Percentiles rank a stretch among this genome's conserved stretches.
phyloP scores from a whole-genome alignment of 2,329 filamentous ascomycete genomes.

The Penicillium italicum region DNA sequence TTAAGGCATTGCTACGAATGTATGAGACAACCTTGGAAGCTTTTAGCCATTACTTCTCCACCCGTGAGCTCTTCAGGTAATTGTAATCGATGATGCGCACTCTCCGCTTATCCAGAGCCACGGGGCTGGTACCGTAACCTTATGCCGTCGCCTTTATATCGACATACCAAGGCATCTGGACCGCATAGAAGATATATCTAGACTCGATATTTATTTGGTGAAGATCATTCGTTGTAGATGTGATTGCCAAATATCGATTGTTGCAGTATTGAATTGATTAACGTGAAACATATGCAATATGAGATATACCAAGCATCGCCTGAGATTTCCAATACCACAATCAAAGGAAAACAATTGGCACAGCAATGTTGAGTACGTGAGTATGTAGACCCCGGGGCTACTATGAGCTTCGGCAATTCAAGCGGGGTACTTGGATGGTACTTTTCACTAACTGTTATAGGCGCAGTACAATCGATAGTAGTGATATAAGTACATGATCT shows the following conservation, averaged over 20 bases:
- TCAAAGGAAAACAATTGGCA: background rate
- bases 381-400: background rate
- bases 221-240: background rate
- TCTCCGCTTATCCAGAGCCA: constrained; percentile 15
- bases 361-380: background rate
- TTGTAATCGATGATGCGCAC: constrained; percentile 13
- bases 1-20: background rate
- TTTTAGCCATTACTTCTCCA: constrained; percentile 12
- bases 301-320: background rate
- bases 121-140: constrained; percentile 19
- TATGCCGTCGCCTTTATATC: constrained; percentile 7
- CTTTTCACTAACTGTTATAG: background rate
- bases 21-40: constrained; percentile 11
- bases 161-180: background rate
- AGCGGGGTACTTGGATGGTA: background rate
- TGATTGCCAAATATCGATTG: background rate
- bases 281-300: background rate
- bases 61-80: constrained; percentile 5
- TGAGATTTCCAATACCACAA: background rate
- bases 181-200: background rate
- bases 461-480: background rate
- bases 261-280: background rate
- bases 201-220: background rate
- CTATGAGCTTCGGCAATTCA: background rate
- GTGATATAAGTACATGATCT: background rate